Conservation (phyloP, 805 yeast genomes). For the Ogataea degrootiae region DNA sequence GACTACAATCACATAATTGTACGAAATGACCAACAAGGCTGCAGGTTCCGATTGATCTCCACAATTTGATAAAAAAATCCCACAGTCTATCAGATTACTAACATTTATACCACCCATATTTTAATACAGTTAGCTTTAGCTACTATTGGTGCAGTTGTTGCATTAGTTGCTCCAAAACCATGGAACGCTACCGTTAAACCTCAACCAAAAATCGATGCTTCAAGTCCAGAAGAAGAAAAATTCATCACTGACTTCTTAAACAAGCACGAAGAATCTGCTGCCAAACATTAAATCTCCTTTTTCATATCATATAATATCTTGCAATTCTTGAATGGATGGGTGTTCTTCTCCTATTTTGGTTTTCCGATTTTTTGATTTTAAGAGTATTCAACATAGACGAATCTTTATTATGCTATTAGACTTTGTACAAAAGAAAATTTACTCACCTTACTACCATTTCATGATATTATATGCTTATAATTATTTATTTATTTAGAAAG, state of each 20-base stretch:
- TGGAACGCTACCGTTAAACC: slow-evolving; percentile 56
- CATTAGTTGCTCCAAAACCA: slow-evolving; percentile 68
- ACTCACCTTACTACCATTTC: too few species aligned
- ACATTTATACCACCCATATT: not conserved
- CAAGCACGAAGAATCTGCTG: slow-evolving; percentile 31
- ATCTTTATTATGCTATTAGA: too few species aligned
- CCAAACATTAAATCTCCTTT: slow-evolving; percentile 20
- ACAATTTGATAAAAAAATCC: not conserved
- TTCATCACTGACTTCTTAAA: slow-evolving; percentile 71
- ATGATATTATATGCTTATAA: too few species aligned
- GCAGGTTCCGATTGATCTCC: not conserved
- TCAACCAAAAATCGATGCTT: slow-evolving; percentile 67
- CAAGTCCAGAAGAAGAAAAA: slow-evolving; percentile 84
- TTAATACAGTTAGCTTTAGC: slow-evolving; percentile 61
- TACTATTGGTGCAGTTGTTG: slow-evolving; percentile 66
- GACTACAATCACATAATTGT: too few species aligned
- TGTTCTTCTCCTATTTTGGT: not conserved
- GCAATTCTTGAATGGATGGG: not conserved
- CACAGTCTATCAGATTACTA: not conserved
- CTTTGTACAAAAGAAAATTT: too few species aligned
- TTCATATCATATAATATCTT: not conserved
- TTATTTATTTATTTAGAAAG: too few species aligned
- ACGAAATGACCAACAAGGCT: too few species aligned
- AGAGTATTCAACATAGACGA: too few species aligned
- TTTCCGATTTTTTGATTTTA: not conserved